Evolutionary conservation across 768 basidiomycete species (phyloP).

Genomic region (Tulasnella sp.): DNA sequence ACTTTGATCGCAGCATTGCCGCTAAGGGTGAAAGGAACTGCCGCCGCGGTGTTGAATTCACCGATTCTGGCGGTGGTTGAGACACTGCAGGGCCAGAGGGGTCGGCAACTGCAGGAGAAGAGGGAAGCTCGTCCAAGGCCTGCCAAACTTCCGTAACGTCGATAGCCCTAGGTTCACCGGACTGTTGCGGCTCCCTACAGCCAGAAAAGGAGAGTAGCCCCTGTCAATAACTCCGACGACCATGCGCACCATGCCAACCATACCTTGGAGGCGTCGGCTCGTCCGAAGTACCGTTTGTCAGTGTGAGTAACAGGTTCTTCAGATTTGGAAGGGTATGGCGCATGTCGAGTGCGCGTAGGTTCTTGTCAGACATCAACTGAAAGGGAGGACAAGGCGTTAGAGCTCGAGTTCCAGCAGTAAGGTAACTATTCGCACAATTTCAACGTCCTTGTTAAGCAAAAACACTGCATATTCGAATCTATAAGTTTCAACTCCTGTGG

Average conservation of each 20-base stretch:
- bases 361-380: conserved; percentile 86
- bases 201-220: conserved; percentile 1
- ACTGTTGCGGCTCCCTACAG: neutral
- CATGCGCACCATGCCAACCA: neutral
- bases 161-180: neutral
- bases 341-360: conserved; percentile 82
- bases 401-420: conserved; percentile 6
- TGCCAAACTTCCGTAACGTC: neutral
- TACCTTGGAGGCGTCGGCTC: conserved; percentile 6
- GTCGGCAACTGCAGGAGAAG: neutral
- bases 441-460: conserved; percentile 93
- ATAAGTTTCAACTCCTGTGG: conserved; percentile 88
- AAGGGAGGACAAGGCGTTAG: neutral
- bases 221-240: neutral
- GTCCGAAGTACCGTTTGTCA: conserved; percentile 59
- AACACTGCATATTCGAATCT: conserved; percentile 97
- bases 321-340: conserved; percentile 95
- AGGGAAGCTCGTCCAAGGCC: neutral
- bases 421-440: conserved; percentile 50
- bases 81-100: neutral
- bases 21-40: conserved; percentile 18
- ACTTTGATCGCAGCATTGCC: conserved; percentile 13
- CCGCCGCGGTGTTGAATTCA: conserved; percentile 13
- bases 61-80: neutral
- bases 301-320: conserved; percentile 82